These are phyloP conservation scores for Tripterygium wilfordii DNA, from an alignment of 177 flowering plant species.

Conservation along the genomic window DNA sequence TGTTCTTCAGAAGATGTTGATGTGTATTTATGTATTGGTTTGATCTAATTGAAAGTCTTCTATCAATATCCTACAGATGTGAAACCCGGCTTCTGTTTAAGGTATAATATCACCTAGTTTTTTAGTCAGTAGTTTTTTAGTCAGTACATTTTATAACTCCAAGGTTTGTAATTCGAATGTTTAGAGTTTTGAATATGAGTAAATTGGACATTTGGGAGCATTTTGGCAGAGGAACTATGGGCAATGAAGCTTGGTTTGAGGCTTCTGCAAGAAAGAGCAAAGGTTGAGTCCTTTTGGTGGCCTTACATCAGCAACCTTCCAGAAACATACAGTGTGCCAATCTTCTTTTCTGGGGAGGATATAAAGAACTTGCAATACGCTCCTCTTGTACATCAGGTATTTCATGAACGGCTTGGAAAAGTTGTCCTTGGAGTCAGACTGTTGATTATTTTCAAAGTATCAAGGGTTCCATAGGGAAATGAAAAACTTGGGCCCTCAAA, in stretches of 20 bases:
- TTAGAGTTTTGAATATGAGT: constrained; percentile 60
- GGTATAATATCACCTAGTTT: background rate
- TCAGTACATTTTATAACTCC: constrained; percentile 31
- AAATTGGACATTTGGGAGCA: constrained; percentile 66
- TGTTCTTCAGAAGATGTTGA: too few relatives aligned
- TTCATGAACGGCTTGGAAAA: too few relatives aligned
- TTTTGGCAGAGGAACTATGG: constrained; percentile 99
- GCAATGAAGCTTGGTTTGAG: constrained; percentile 84
- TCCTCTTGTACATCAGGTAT: constrained; percentile 89
- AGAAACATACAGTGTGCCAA: constrained; percentile 74
- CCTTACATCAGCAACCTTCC: constrained; percentile 98
- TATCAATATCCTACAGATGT: background rate
- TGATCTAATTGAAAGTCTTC: background rate
- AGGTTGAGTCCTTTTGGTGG: constrained; percentile 89
- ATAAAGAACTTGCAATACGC: constrained; percentile 91
- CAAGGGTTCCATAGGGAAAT: too few relatives aligned
- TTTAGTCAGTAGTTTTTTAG: too few relatives aligned
- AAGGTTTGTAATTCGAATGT: constrained; percentile 40
- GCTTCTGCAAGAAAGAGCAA: constrained; percentile 91
- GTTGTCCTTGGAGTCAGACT: too few relatives aligned
- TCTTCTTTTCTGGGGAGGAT: constrained; percentile 88
- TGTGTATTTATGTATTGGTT: background rate
- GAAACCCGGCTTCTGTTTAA: background rate
- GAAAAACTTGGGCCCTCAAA: too few relatives aligned
- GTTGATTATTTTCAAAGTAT: too few relatives aligned